phyloP scores from a whole-genome alignment of 139 green algal species.

The Raphidocelis subcapitata region DNA sequence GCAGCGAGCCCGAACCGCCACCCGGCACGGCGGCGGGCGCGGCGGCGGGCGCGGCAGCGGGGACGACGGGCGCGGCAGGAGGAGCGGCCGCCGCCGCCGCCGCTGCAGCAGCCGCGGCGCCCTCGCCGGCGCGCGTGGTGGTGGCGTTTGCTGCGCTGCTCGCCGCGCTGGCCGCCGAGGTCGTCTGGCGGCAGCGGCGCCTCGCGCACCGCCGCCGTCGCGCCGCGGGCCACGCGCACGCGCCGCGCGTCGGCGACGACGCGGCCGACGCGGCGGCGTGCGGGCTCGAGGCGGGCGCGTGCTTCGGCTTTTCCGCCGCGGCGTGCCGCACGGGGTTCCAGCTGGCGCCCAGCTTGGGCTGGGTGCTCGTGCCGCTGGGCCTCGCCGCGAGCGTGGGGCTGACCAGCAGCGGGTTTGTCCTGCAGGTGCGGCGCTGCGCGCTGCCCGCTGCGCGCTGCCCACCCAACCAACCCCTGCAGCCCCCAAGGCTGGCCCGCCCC shows the following conservation, averaged over 20 bases:
- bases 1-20: conserved; percentile 17
- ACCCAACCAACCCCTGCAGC: neutral
- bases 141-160: conserved; percentile 33
- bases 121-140: neutral
- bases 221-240: neutral
- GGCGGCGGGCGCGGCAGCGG: neutral
- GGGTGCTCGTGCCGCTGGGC: conserved; percentile 58
- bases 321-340: conserved; percentile 70
- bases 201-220: conserved; percentile 7
- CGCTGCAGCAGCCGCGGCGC: neutral
- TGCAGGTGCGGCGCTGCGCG: conserved; percentile 43
- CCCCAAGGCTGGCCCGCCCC: neutral
- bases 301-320: conserved; percentile 79
- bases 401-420: conserved; percentile 69
- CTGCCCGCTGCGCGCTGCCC: conserved; percentile 1
- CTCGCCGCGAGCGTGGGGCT: conserved; percentile 59
- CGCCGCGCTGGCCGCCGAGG: conserved; percentile 19
- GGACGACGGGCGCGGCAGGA: neutral
- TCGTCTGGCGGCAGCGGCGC: conserved; percentile 1
- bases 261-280: conserved; percentile 40
- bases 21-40: neutral
- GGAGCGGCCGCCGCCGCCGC: neutral
- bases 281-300: conserved; percentile 76
- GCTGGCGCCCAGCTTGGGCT: conserved; percentile 45
- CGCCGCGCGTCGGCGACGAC: neutral